A percentile compares a stretch with the other conserved stretches of the same genome.
These are phyloP conservation scores for Elsinoe fawcettii DNA, from an alignment of 2,329 filamentous ascomycete species.

Conservation along the genomic window DNA sequence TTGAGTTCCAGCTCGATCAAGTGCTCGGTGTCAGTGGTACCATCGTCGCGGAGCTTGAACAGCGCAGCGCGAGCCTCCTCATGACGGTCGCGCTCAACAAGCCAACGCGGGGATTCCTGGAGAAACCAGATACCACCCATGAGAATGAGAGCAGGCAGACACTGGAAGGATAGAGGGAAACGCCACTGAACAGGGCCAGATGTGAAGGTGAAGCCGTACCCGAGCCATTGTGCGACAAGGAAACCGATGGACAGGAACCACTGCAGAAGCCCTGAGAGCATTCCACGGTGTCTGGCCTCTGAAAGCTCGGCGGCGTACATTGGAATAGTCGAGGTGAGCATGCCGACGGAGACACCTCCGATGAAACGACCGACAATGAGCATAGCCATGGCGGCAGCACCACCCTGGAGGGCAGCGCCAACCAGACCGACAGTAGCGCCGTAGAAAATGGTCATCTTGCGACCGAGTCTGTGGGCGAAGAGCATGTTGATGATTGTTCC, in stretches of 20 bases:
- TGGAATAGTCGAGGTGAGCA: conserved; percentile 26
- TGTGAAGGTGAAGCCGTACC: conserved; percentile 31
- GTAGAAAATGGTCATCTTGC: conserved; percentile 22
- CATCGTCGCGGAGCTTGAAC: conserved; percentile 27
- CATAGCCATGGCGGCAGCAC: conserved; percentile 24
- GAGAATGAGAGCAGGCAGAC: conserved; percentile 37
- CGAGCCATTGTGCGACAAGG: conserved; percentile 34
- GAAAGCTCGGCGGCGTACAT: conserved; percentile 31
- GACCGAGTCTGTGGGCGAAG: conserved; percentile 20
- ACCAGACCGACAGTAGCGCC: conserved; percentile 18
- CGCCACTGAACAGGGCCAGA: conserved; percentile 24
- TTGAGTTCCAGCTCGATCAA: conserved; percentile 39
- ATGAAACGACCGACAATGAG: conserved; percentile 28
- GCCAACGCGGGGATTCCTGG: conserved; percentile 39
- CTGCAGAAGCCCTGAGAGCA: conserved; percentile 27
- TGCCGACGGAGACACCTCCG: conserved; percentile 25
- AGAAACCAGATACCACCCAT: conserved; percentile 35
- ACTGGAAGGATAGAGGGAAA: conserved; percentile 32
- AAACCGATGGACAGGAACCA: conserved; percentile 35
- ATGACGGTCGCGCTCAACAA: conserved; percentile 22
- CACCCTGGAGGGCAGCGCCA: conserved; percentile 25
- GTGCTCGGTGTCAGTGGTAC: conserved; percentile 23
- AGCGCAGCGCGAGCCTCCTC: conserved; percentile 29
- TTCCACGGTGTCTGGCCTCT: conserved; percentile 27
- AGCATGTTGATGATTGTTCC: conserved; percentile 21